A percentile compares a stretch with the other conserved stretches of the same genome.
Conservation (phyloP, 495 filamentous ascomycete species). For the Cenococcum geophilum region DNA sequence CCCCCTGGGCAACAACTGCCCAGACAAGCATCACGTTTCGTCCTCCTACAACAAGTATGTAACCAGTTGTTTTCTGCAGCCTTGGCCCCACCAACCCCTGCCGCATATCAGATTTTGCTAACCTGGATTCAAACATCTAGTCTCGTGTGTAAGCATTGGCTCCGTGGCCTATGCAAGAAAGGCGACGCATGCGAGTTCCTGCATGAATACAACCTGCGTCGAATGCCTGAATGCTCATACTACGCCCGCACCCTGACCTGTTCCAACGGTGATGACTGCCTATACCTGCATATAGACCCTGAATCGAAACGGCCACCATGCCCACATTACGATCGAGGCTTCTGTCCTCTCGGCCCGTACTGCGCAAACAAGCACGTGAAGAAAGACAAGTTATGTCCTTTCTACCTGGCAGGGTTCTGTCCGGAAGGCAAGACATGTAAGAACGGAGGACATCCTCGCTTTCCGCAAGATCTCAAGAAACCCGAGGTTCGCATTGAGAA, state of each 20-base stretch:
- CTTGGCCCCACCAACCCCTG: constrained; percentile 1
- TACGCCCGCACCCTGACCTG: constrained; percentile 79
- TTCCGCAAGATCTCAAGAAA: constrained; percentile 62
- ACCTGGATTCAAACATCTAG: constrained; percentile 31
- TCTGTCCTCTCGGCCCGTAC: constrained; percentile 79
- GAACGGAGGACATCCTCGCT: constrained; percentile 73
- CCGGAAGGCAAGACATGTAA: constrained; percentile 74
- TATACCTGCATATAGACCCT: constrained; percentile 91
- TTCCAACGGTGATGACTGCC: constrained; percentile 91
- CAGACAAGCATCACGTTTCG: constrained; percentile 46
- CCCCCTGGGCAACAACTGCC: constrained; percentile 66
- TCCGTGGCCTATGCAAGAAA: constrained; percentile 95
- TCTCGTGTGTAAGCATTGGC: constrained; percentile 97
- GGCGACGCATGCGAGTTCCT: constrained; percentile 91
- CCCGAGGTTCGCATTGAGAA: constrained; percentile 60
- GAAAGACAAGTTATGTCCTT: constrained; percentile 64
- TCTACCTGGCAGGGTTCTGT: constrained; percentile 91
- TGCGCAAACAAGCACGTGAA: constrained; percentile 83
- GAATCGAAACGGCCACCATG: constrained; percentile 66
- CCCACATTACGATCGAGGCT: constrained; percentile 91
- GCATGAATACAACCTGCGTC: constrained; percentile 95
- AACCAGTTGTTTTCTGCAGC: constrained; percentile 32
- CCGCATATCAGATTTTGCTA: constrained; percentile 7
- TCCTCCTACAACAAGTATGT: constrained; percentile 37
- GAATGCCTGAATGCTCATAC: constrained; percentile 90